phyloP scores from a whole-genome alignment of 257 asterid genomes.

The Nyctanthes arbortristis region DNA sequence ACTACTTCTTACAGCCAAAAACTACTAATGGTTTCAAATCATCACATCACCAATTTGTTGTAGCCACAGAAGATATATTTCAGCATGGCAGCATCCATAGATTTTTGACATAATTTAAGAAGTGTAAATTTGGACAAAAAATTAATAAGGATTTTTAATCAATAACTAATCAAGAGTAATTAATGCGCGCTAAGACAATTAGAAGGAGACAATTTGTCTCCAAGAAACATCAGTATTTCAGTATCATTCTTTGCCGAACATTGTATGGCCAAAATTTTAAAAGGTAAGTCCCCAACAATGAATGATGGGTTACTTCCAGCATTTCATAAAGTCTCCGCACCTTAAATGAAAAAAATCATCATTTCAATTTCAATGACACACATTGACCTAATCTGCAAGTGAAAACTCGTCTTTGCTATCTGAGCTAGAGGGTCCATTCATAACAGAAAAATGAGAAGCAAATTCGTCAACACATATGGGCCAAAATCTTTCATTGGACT shows the following conservation, averaged over 20 bases:
- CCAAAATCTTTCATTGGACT: slow-evolving; percentile 51
- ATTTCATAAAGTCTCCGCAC: neutral
- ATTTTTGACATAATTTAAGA: neutral
- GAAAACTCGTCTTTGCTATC: slow-evolving; percentile 40
- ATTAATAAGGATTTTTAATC: neutral
- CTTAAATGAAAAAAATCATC: neutral
- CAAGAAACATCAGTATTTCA: too few relatives aligned
- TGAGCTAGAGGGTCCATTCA: slow-evolving; percentile 35
- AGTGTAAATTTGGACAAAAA: neutral
- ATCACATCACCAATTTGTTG: neutral
- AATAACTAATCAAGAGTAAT: slow-evolving; percentile 5
- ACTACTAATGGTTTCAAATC: slow-evolving; percentile 45
- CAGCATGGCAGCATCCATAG: neutral
- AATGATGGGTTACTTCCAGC: neutral
- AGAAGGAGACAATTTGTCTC: too few relatives aligned
- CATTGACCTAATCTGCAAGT: slow-evolving; percentile 45
- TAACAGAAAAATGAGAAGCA: slow-evolving; percentile 48
- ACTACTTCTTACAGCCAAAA: slow-evolving; percentile 42
- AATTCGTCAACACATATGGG: slow-evolving; percentile 33
- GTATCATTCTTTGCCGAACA: too few relatives aligned
- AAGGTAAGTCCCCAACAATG: too few relatives aligned
- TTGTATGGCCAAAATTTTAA: too few relatives aligned
- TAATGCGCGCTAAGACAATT: neutral
- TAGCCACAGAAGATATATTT: neutral
- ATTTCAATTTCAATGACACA: slow-evolving; percentile 7